Evolutionary conservation across 2,329 filamentous ascomycete genomes (phyloP).

Genomic region (Aspergillus fischeri): DNA sequence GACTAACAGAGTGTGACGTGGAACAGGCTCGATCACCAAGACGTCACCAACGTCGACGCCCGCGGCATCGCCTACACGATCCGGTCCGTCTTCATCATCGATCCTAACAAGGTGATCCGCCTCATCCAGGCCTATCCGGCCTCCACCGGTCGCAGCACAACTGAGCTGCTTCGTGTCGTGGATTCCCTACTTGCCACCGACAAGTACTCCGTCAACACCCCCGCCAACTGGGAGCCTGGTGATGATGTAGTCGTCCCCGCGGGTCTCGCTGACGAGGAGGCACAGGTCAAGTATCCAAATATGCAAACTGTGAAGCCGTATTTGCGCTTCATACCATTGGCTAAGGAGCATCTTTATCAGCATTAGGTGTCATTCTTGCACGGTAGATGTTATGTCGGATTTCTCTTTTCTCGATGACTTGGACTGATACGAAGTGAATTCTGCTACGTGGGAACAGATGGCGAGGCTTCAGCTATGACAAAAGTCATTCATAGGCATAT

Average conservation of each 20-base stretch:
- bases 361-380: too few relatives aligned
- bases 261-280: conserved; percentile 75
- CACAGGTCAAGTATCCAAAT: conserved; percentile 81
- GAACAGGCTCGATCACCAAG: conserved; percentile 64
- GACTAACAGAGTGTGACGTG: too few relatives aligned
- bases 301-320: conserved; percentile 58
- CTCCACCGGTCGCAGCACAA: conserved; percentile 78
- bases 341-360: too few relatives aligned
- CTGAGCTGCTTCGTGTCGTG: conserved; percentile 73
- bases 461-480: too few relatives aligned
- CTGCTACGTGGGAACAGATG: too few relatives aligned
- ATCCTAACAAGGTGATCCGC: conserved; percentile 89
- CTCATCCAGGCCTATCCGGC: conserved; percentile 92
- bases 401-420: too few relatives aligned
- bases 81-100: conserved; percentile 91
- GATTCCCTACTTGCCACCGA: conserved; percentile 81
- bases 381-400: too few relatives aligned
- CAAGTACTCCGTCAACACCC: conserved; percentile 82
- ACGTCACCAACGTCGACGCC: conserved; percentile 74
- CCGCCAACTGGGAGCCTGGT: conserved; percentile 85
- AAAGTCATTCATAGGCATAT: too few relatives aligned
- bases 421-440: too few relatives aligned
- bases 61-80: conserved; percentile 89
- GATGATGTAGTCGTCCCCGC: conserved; percentile 93
- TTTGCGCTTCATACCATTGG: too few relatives aligned